Percentiles rank a stretch among this genome's conserved stretches.
Evolutionary conservation across 768 basidiomycete species (phyloP).

Genomic region (Amanita polypyramis): DNA sequence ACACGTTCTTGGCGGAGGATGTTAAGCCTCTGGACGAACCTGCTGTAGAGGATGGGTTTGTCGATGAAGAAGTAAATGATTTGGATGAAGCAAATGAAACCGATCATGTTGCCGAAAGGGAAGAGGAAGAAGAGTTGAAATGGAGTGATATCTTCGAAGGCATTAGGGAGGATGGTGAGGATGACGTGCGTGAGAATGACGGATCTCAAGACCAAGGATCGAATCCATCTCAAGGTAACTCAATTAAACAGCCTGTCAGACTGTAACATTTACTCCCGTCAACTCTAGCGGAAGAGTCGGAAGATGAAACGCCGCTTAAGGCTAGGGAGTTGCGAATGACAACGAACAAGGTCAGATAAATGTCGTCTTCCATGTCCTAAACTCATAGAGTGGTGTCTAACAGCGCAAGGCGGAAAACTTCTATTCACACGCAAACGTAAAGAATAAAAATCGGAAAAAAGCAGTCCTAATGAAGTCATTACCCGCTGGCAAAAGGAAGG

Average conservation of each 20-base stretch:
- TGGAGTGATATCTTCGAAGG: conserved; percentile 88
- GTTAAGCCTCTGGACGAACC: conserved; percentile 53
- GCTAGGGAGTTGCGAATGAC: conserved; percentile 76
- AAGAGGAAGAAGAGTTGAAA: conserved; percentile 44
- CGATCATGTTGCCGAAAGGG: conserved; percentile 26
- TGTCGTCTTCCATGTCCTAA: not conserved
- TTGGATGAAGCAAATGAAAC: conserved; percentile 26
- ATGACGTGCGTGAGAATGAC: conserved; percentile 17
- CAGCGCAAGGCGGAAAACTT: conserved; percentile 88
- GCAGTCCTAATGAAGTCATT: conserved; percentile 49
- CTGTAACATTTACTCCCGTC: not conserved
- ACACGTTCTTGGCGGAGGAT: conserved; percentile 79
- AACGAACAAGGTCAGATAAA: conserved; percentile 68
- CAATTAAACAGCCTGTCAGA: conserved; percentile 4
- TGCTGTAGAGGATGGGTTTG: no score
- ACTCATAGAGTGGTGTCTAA: conserved; percentile 1
- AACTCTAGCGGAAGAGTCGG: conserved; percentile 19
- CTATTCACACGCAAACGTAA: conserved; percentile 76
- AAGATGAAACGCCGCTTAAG: conserved; percentile 22
- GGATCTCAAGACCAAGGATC: conserved; percentile 8
- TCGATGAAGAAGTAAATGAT: conserved; percentile 30
- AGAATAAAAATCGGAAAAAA: conserved; percentile 73
- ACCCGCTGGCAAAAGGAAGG: conserved; percentile 38
- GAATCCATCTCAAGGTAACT: conserved; percentile 10
- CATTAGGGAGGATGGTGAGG: conserved; percentile 23